A percentile compares a stretch with the other conserved stretches of the same genome.
phyloP scores from a whole-genome alignment of 2,329 filamentous ascomycete species.

The Botrytis pseudocinerea region DNA sequence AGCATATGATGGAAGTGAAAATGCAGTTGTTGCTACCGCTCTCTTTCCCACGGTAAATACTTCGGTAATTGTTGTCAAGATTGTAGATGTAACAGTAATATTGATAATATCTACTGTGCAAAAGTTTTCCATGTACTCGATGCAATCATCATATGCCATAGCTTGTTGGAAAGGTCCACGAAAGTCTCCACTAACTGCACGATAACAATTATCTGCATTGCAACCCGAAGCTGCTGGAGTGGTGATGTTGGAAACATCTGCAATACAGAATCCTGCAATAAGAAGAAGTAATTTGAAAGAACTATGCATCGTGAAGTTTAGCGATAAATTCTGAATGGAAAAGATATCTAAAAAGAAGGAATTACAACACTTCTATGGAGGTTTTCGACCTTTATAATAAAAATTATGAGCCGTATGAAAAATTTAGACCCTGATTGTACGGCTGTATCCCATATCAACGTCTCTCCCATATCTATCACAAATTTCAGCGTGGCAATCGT shows the following conservation, averaged over 20 bases:
- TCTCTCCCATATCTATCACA: constrained; percentile 6
- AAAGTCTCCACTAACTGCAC: constrained; percentile 21
- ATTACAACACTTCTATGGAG: neutral
- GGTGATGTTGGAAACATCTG: neutral
- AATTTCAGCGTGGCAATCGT: constrained; percentile 7
- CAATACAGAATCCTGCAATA: neutral
- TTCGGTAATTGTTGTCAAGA: constrained; percentile 19
- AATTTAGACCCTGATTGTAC: neutral
- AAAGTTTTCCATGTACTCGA: constrained; percentile 11
- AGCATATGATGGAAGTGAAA: constrained; percentile 23
- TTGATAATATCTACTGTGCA: constrained; percentile 7
- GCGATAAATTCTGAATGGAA: neutral
- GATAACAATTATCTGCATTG: constrained; percentile 23
- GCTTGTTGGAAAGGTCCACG: constrained; percentile 17
- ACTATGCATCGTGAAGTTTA: neutral
- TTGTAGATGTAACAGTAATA: constrained; percentile 15
- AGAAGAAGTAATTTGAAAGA: neutral
- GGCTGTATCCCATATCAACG: neutral
- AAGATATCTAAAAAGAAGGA: neutral
- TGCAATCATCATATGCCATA: constrained; percentile 20
- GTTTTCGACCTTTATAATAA: neutral
- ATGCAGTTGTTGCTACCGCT: neutral
- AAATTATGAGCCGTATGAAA: neutral
- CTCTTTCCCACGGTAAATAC: constrained; percentile 18
- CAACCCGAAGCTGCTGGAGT: constrained; percentile 1